These are phyloP conservation scores for Thraustotheca clavata DNA, from an alignment of 352 stramenopile genomes.

Conservation along the genomic window DNA sequence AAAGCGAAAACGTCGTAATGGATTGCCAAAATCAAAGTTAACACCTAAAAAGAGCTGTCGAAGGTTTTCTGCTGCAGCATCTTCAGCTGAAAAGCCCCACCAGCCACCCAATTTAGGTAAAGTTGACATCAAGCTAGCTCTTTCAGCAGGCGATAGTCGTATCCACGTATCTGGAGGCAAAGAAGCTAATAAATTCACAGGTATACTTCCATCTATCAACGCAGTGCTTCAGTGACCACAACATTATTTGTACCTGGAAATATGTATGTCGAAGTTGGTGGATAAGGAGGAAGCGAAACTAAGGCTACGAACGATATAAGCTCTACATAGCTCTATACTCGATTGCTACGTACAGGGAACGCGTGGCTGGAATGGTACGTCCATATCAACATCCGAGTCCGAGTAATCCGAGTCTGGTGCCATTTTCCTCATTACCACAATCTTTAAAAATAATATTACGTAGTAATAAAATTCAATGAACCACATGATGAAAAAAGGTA, in stretches of 20 bases:
- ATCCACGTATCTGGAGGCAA: constrained; percentile 13
- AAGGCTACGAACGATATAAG: background rate
- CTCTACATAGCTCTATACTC: background rate
- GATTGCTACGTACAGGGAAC: constrained; percentile 1
- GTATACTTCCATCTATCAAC: background rate
- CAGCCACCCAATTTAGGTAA: constrained; percentile 13
- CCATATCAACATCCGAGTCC: constrained; percentile 7
- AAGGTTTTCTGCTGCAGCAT: constrained; percentile 15
- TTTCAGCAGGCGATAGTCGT: background rate
- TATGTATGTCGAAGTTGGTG: background rate
- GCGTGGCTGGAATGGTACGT: background rate
- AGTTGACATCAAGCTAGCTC: background rate
- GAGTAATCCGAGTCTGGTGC: background rate
- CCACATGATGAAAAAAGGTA: no score
- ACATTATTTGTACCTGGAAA: background rate
- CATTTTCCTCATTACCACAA: background rate
- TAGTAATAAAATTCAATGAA: no score
- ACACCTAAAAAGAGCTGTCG: constrained; percentile 7
- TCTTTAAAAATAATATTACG: no score
- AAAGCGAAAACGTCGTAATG: constrained; percentile 4
- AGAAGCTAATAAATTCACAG: constrained; percentile 3
- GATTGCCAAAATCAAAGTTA: constrained; percentile 21
- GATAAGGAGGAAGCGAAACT: background rate
- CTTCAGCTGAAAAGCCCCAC: constrained; percentile 17
- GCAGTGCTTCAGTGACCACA: background rate